These are phyloP conservation scores for Candida hispaniensis DNA, from an alignment of 805 yeast genomes.

Conservation along the genomic window DNA sequence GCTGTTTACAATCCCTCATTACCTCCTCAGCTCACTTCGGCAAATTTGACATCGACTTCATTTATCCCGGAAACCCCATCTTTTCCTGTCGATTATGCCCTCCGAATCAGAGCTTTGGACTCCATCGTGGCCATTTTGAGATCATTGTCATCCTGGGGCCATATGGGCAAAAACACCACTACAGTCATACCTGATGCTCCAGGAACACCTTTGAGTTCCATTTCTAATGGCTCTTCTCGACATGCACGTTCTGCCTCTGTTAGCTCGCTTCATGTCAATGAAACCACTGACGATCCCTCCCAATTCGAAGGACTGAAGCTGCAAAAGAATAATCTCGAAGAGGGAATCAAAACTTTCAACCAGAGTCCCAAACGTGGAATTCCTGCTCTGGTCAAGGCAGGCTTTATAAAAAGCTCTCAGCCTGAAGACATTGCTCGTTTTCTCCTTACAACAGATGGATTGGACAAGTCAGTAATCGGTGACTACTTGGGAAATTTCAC, in stretches of 20 bases:
- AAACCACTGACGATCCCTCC: conserved; percentile 51
- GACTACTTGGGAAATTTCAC: conserved; percentile 88
- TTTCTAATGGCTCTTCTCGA: conserved; percentile 6
- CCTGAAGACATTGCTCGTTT: conserved; percentile 68
- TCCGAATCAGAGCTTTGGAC: conserved; percentile 70
- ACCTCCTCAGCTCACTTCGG: conserved; percentile 66
- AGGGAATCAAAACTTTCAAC: conserved; percentile 70
- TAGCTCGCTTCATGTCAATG: conserved; percentile 1
- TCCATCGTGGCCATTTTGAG: conserved; percentile 73
- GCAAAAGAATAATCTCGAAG: conserved; percentile 69
- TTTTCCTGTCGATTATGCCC: conserved; percentile 66
- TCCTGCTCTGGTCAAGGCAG: conserved; percentile 45
- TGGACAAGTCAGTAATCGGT: conserved; percentile 78
- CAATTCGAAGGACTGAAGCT: conserved; percentile 80
- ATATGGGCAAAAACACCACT: conserved; percentile 38
- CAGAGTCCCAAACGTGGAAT: conserved; percentile 78
- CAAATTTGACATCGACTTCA: conserved; percentile 40
- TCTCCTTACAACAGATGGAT: conserved; percentile 53
- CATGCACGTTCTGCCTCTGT: conserved; percentile 9
- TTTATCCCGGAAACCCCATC: conserved; percentile 24
- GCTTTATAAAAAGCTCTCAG: conserved; percentile 49
- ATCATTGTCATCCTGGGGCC: conserved; percentile 81
- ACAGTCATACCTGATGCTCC: conserved; percentile 10
- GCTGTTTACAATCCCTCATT: conserved; percentile 65
- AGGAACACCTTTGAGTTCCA: conserved; percentile 18